Percentiles rank a stretch among this genome's conserved stretches.
Conservation (phyloP, 225 moss, liverwort and hornwort genomes). For the Neckera pumila region DNA sequence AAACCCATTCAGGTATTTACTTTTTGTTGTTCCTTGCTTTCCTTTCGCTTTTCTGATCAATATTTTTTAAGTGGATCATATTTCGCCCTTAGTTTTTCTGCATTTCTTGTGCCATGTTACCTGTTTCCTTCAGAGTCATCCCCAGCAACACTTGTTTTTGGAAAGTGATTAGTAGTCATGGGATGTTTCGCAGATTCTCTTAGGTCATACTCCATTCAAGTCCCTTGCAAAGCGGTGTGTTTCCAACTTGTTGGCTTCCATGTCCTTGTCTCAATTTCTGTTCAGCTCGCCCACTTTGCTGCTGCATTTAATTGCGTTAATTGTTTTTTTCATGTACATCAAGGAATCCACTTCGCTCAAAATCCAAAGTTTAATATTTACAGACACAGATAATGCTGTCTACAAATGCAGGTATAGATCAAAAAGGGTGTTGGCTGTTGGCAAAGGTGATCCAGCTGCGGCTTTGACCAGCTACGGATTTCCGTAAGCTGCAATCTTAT, state of each 20-base stretch:
- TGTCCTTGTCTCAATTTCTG: background rate
- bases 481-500: constrained; percentile 26
- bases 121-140: background rate
- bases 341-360: background rate
- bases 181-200: constrained; percentile 39
- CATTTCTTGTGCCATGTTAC: background rate
- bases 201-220: constrained; percentile 79
- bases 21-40: background rate
- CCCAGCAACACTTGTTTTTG: background rate
- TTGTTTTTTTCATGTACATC: background rate
- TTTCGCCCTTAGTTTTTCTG: background rate
- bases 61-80: background rate
- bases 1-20: constrained; percentile 52
- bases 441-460: constrained; percentile 61
- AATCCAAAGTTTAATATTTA: background rate
- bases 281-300: background rate
- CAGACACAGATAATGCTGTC: background rate
- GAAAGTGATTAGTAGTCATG: background rate
- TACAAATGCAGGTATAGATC: constrained; percentile 33
- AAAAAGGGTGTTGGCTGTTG: constrained; percentile 54
- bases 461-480: constrained; percentile 67
- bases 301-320: background rate
- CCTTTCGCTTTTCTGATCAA: background rate
- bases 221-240: constrained; percentile 50
- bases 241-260: background rate